Conservation (phyloP, 352 stramenopile genomes). For the Globisporangium heterothallicum region DNA sequence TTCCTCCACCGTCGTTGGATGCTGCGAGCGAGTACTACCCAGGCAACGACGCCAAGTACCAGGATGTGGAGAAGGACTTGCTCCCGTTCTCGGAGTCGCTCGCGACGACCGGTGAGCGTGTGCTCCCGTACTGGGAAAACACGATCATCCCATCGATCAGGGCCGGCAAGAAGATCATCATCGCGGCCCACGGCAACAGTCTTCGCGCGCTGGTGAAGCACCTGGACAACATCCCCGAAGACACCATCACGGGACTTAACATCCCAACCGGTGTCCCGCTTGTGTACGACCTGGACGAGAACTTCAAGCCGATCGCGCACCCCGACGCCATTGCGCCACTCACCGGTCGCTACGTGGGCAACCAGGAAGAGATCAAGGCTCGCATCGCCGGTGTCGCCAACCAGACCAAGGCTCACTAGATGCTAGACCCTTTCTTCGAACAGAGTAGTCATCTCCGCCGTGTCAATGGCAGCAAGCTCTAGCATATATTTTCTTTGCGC, state of each 20-base stretch:
- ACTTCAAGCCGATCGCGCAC: constrained; percentile 94
- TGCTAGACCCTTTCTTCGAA: constrained; percentile 4
- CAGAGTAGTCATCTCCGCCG: too few relatives aligned
- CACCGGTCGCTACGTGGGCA: constrained; percentile 80
- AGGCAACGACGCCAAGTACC: constrained; percentile 90
- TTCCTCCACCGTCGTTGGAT: constrained; percentile 91
- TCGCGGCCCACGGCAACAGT: constrained; percentile 97
- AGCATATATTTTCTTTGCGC: too few relatives aligned
- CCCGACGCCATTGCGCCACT: constrained; percentile 88
- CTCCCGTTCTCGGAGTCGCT: constrained; percentile 94
- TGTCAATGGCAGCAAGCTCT: too few relatives aligned
- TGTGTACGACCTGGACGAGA: constrained; percentile 97
- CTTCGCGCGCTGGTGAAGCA: constrained; percentile 98
- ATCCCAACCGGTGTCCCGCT: constrained; percentile 95
- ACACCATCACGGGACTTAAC: constrained; percentile 96
- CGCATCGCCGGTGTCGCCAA: constrained; percentile 96
- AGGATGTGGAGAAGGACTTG: constrained; percentile 82
- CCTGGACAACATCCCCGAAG: constrained; percentile 96
- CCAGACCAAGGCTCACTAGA: constrained; percentile 91
- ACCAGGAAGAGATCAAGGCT: constrained; percentile 96
- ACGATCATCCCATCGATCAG: constrained; percentile 94
- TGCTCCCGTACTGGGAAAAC: constrained; percentile 95
- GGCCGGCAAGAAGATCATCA: constrained; percentile 94
- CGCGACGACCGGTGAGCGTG: constrained; percentile 90
- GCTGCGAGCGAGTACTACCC: constrained; percentile 88